phyloP scores from a whole-genome alignment of 2,329 filamentous ascomycete species.

The Claviceps purpurea region DNA sequence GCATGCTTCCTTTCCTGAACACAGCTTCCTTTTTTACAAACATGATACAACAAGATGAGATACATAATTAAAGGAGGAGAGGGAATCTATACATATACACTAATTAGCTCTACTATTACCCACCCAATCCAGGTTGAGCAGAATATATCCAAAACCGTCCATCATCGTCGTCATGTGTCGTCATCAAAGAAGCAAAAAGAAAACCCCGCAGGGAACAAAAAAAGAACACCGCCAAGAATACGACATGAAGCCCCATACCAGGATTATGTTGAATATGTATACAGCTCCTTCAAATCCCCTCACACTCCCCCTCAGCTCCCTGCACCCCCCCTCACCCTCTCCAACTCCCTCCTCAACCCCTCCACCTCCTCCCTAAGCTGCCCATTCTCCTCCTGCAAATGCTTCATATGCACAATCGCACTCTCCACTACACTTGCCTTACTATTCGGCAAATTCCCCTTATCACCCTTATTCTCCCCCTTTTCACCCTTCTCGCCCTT shows the following conservation, averaged over 20 bases:
- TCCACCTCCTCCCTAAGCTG: slow-evolving; percentile 50
- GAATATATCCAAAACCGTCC: not conserved
- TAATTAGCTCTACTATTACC: not conserved
- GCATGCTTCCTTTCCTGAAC: no score
- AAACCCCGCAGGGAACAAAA: no score
- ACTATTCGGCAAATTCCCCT: slow-evolving; percentile 53
- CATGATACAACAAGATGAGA: not conserved
- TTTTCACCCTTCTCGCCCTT: slow-evolving; percentile 28
- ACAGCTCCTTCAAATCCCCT: no score
- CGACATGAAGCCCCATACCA: no score
- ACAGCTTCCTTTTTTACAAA: no score
- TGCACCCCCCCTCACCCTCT: slow-evolving; percentile 8
- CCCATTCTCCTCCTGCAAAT: slow-evolving; percentile 60
- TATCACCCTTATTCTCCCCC: slow-evolving; percentile 18
- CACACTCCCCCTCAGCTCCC: not conserved
- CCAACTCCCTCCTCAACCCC: slow-evolving; percentile 19
- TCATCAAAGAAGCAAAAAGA: not conserved
- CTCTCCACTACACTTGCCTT: slow-evolving; percentile 97
- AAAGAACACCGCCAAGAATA: not conserved
- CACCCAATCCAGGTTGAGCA: no score
- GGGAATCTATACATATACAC: not conserved
- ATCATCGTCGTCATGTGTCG: not conserved
- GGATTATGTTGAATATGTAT: no score
- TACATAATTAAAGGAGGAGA: not conserved
- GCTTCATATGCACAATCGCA: slow-evolving; percentile 90